Evolutionary conservation across 2,329 filamentous ascomycete species (phyloP), one percentile per base, ranked within the genome.

Genomic region (Alternaria ventricosa): DNA sequence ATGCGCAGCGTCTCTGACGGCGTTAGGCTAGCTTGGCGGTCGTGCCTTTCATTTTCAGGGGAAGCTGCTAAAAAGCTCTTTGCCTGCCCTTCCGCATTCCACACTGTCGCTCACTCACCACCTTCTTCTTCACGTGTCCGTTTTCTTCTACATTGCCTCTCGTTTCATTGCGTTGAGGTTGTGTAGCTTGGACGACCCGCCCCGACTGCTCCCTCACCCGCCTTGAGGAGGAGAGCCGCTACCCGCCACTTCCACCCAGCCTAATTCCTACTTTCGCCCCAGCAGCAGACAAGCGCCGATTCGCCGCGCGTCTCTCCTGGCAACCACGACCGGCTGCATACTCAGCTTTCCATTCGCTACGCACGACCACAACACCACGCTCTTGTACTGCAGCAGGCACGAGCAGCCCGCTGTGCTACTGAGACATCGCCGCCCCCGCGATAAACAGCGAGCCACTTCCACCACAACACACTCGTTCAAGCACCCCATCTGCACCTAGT

Each of bases 281-380:
- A 57, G 51, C 46, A 18, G 23, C 66, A 23, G 20, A 66, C 66
- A 73, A 74, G 69, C 71, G 71, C 72, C 71, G 68, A 68, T 62
- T 68, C 71, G 71, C 74, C 75, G 74, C 76, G 74, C 75, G 72
- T 75, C 70, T 73, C 71, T 68, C 68, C 69, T 71, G 68, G 68
- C 72, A 71, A 70, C 75, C 69, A 74, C 76, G 58, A 70, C 61
- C 71, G 64, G 57, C 70, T 71, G 69, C 71, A 67, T 53, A 43
- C 36, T 65, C 69, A 64, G 70, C 71, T 71, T 65, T 71, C 69
- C 75, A 67, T 67, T 77, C 76, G 70, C 70, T 78, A 66, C 63
- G 23, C 64, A 65, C 60, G 33, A 64, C 49, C 57, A 67, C 63
- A 69, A 73, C 65, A 61, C 55, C 58, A 28, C 53, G 27, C 56